phyloP scores from a whole-genome alignment of 2,329 filamentous ascomycete species.

The Fusarium duplospermum region DNA sequence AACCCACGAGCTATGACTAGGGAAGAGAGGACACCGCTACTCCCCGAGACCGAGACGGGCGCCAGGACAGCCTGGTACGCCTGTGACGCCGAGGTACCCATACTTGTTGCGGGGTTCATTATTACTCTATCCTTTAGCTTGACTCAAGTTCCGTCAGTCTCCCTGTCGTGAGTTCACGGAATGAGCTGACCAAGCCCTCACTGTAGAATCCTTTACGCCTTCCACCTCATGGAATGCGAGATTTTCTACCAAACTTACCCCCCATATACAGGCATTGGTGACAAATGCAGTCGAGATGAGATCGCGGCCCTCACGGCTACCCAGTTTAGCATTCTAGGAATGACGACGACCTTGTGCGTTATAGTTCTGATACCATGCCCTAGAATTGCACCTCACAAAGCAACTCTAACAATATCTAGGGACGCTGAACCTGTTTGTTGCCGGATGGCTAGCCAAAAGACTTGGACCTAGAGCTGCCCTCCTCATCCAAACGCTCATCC shows the following conservation, averaged over 20 bases:
- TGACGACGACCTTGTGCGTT: background rate
- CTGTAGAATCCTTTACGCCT: background rate
- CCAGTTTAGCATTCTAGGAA: background rate
- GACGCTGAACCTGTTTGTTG: background rate
- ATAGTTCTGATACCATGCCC: background rate
- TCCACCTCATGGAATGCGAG: background rate
- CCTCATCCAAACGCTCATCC: background rate
- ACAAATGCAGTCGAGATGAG: background rate
- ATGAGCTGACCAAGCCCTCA: background rate
- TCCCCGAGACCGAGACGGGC: background rate
- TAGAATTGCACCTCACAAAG: background rate
- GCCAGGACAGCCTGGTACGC: background rate
- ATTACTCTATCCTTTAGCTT: background rate
- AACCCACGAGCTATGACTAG: background rate
- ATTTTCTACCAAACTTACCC: background rate
- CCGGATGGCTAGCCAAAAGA: background rate
- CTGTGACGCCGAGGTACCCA: background rate
- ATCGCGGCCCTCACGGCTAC: background rate
- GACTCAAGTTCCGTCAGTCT: background rate
- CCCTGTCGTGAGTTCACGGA: background rate
- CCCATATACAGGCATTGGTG: background rate
- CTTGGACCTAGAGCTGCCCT: background rate
- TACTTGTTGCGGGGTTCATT: background rate
- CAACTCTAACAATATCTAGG: background rate
- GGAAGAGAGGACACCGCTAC: background rate